phyloP scores from a whole-genome alignment of 192 early-diverging fungal species.

The Pilobolus umbonatus region DNA sequence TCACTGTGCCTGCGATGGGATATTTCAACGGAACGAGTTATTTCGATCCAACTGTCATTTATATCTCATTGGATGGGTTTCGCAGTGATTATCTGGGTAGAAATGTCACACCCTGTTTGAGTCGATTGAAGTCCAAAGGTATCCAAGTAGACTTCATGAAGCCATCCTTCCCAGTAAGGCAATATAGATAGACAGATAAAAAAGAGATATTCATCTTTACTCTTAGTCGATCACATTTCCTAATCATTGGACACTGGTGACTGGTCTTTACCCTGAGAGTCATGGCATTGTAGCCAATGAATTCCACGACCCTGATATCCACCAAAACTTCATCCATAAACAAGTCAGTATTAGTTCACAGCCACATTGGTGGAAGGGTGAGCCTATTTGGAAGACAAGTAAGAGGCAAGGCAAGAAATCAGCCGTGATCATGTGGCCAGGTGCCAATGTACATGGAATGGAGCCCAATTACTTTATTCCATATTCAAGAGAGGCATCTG shows the following conservation, averaged over 20 bases:
- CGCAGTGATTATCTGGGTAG: conserved; percentile 78
- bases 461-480: conserved; percentile 64
- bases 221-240: conserved; percentile 77
- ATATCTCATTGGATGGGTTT: conserved; percentile 88
- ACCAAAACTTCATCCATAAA: conserved; percentile 76
- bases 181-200: too few relatives aligned
- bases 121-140: conserved; percentile 53
- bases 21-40: conserved; percentile 62
- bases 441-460: conserved; percentile 51
- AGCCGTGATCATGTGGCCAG: conserved; percentile 88
- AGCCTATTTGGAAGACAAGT: conserved; percentile 91
- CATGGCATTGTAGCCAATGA: conserved; percentile 88
- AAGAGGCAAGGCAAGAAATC: conserved; percentile 62
- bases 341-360: conserved; percentile 56
- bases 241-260: conserved; percentile 89
- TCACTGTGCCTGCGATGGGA: too few relatives aligned
- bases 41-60: conserved; percentile 65
- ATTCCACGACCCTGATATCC: conserved; percentile 71
- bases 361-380: conserved; percentile 83
- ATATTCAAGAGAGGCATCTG: conserved; percentile 42
- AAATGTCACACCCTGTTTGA: conserved; percentile 64
- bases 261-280: conserved; percentile 87
- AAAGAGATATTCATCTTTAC: too few relatives aligned
- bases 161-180: conserved; percentile 66
- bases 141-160: conserved; percentile 57